These are phyloP conservation scores for Thermothielavioides terrestris DNA, from an alignment of 495 filamentous ascomycete genomes.

Conservation along the genomic window DNA sequence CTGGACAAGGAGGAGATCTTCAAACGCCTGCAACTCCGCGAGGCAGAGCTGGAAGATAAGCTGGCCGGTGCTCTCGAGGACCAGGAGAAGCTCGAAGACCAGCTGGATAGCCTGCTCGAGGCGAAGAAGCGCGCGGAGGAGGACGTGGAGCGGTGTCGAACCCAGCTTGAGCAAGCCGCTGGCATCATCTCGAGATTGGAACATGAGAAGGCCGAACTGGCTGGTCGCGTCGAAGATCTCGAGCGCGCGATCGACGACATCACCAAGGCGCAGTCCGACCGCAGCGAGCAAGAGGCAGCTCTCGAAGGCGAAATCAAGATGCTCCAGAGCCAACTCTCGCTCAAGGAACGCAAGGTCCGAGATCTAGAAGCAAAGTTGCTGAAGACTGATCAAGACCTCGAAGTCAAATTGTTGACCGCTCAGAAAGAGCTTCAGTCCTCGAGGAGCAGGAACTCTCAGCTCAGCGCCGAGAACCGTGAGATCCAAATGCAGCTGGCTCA, in stretches of 20 bases:
- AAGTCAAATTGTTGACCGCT: slow-evolving; percentile 73
- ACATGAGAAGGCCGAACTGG: slow-evolving; percentile 68
- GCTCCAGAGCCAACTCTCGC: slow-evolving; percentile 77
- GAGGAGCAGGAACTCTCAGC: slow-evolving; percentile 61
- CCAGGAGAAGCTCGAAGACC: slow-evolving; percentile 86
- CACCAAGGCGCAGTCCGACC: slow-evolving; percentile 55
- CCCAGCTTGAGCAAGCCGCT: slow-evolving; percentile 85
- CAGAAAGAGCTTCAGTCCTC: slow-evolving; percentile 72
- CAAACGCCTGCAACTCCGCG: slow-evolving; percentile 80
- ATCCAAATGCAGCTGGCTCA: slow-evolving; percentile 79
- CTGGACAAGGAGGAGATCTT: slow-evolving; percentile 99
- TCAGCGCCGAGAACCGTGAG: slow-evolving; percentile 73
- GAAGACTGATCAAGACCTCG: slow-evolving; percentile 80
- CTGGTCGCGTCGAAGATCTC: slow-evolving; percentile 55
- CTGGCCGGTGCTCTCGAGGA: slow-evolving; percentile 88
- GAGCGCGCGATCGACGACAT: slow-evolving; percentile 59
- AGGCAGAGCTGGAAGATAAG: slow-evolving; percentile 85
- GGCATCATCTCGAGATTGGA: slow-evolving; percentile 77
- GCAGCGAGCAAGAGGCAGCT: slow-evolving; percentile 61
- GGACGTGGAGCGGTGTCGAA: slow-evolving; percentile 66
- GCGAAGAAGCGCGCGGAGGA: slow-evolving; percentile 87
- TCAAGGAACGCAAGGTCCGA: slow-evolving; percentile 85
- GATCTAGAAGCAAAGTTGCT: slow-evolving; percentile 80
- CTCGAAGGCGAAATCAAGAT: slow-evolving; percentile 78
- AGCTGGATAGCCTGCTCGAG: slow-evolving; percentile 79